Evolutionary conservation across 1,139 yeast genomes (phyloP), one percentile per base, ranked within the genome.

Genomic region (Pichia terricola): DNA sequence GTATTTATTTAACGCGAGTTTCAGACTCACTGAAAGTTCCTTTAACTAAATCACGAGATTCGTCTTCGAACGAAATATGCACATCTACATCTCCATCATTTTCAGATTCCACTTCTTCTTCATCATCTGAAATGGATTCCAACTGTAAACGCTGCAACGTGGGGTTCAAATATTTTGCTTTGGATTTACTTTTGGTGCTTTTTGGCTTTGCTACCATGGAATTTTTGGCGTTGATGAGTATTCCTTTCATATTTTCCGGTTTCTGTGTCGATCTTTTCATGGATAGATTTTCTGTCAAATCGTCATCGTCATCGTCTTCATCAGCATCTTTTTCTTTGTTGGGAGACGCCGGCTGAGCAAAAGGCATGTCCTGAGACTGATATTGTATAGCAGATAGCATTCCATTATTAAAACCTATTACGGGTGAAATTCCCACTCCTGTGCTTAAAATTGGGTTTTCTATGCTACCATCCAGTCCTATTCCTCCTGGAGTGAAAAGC

Each of bases 341-440:
- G n/a, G n/a, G n/a, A n/a, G n/a, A n/a, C n/a, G n/a, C n/a, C n/a
- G n/a, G n/a, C n/a, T n/a, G n/a, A n/a, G n/a, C n/a, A n/a, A n/a
- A n/a, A n/a, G n/a, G n/a, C n/a, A n/a, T n/a, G n/a, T n/a, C n/a
- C n/a, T 41, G n/a, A 2, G 45, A 34, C n/a, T 43, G 46, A 25
- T 42, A 47, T 28, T 44, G 50, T 16, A 47, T 42, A 1, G 50
- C 49, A 3, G 50, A 47, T 8, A 47, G 25, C 26, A 47, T 7
- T n/a, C 52, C 53, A 39, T 44, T 45, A 25, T 47, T 50, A 22
- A 49, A 50, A 2, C 52, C 52, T 26, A 48, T 46, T 8, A 48
- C 47, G 6, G 53, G 53, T 5, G 51, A 50, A 16, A 47, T 42
- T 5, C 44, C 47, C 26, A 41, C 35, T 9, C 44, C 45, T 1